phyloP scores from a whole-genome alignment of 306 rosid species.

The Acacia confusa region DNA sequence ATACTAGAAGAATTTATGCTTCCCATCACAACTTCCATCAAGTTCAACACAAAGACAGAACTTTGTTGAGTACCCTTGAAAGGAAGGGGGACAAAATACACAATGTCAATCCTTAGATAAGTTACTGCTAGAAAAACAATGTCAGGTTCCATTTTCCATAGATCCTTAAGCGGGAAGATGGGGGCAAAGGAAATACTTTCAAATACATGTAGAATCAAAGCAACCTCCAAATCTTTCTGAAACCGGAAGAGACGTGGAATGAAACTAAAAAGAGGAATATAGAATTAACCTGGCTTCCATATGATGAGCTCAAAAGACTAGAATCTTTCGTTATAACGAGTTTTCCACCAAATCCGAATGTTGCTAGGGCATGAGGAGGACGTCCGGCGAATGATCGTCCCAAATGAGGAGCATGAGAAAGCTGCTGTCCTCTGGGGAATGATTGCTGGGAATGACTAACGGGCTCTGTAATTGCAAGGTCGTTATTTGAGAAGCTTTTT shows the following conservation, averaged over 20 bases:
- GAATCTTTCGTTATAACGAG: conserved; percentile 78
- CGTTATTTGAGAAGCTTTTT: conserved; percentile 46
- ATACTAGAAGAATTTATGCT: conserved; percentile 42
- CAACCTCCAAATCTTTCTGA: conserved; percentile 8
- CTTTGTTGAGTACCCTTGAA: conserved; percentile 60
- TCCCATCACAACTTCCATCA: conserved; percentile 68
- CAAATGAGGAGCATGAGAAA: conserved; percentile 54
- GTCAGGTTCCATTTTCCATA: conserved; percentile 3
- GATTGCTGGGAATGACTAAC: conserved; percentile 52
- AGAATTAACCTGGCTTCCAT: conserved; percentile 72
- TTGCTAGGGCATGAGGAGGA: conserved; percentile 83
- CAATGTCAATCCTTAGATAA: conserved; percentile 34
- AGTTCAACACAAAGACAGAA: conserved; percentile 69
- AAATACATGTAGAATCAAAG: neutral
- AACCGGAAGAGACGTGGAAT: conserved; percentile 28
- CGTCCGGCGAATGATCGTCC: conserved; percentile 87
- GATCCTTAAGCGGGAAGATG: neutral
- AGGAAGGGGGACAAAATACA: conserved; percentile 10
- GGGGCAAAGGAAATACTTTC: neutral
- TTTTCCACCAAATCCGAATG: conserved; percentile 97
- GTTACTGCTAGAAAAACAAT: conserved; percentile 28
- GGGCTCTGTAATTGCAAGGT: conserved; percentile 52
- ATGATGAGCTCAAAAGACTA: conserved; percentile 49
- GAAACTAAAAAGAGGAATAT: conserved; percentile 31
- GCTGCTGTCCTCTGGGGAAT: conserved; percentile 51